Conservation (phyloP, 495 filamentous ascomycete species). For the Chaetomium fimeti region DNA sequence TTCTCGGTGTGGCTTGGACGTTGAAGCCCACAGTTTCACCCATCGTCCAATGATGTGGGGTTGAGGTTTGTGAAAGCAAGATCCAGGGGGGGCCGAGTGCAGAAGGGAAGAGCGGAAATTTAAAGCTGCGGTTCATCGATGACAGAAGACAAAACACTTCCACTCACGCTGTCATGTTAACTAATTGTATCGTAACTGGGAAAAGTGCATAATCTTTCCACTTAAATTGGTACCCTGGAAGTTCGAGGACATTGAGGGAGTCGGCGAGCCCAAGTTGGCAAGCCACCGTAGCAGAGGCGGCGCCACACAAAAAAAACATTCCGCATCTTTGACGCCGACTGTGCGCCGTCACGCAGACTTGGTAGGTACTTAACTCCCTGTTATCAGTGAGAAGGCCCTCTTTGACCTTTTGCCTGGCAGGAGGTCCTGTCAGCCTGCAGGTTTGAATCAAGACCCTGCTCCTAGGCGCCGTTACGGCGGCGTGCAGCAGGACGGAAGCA, state of each 20-base stretch:
- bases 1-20: slow-evolving; percentile 18
- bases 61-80: background rate
- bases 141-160: background rate
- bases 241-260: no score
- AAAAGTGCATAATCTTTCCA: no score
- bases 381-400: no score
- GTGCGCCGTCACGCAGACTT: no score
- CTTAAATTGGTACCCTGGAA: no score
- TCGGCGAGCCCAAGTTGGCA: no score
- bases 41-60: slow-evolving; percentile 10
- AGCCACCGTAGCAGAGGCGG: no score
- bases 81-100: background rate
- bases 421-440: background rate
- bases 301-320: background rate
- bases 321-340: background rate
- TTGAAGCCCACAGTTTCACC: slow-evolving; percentile 10
- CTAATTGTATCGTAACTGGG: no score
- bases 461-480: background rate
- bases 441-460: background rate
- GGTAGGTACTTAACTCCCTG: no score
- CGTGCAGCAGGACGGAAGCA: background rate
- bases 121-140: background rate
- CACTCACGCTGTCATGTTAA: no score
- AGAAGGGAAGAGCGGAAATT: background rate
- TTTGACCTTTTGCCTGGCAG: no score